Evolutionary conservation across 108 stramenopile species (phyloP).

Genomic region (Fragilaria radians): DNA sequence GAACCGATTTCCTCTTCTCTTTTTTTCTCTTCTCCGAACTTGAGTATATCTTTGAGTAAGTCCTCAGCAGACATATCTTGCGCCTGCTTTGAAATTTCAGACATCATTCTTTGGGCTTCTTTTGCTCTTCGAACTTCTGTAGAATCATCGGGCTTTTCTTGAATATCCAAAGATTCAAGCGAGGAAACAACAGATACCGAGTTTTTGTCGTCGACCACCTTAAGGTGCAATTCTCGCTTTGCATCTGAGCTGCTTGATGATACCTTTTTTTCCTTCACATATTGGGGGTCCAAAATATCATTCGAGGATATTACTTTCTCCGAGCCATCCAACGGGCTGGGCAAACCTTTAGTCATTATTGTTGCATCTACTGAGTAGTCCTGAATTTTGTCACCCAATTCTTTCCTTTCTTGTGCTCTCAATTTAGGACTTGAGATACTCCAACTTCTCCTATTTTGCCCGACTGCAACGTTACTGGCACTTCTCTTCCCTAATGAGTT

Average conservation of each 20-base stretch:
- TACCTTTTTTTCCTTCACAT: too few species aligned
- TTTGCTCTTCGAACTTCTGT: constrained; percentile 1
- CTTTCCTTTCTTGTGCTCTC: too few species aligned
- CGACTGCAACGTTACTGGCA: too few species aligned
- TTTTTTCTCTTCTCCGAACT: constrained; percentile 69
- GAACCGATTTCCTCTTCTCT: constrained; percentile 46
- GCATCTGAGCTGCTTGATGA: neutral
- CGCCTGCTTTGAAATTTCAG: constrained; percentile 37
- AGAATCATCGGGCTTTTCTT: neutral
- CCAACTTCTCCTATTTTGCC: too few species aligned
- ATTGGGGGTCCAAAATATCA: too few species aligned
- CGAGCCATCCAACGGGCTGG: too few species aligned
- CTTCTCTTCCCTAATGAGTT: too few species aligned
- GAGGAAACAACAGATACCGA: neutral
- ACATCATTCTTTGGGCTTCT: constrained; percentile 25
- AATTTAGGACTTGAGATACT: too few species aligned
- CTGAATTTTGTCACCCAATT: too few species aligned
- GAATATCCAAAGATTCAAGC: neutral
- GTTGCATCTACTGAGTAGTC: too few species aligned
- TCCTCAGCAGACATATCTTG: constrained; percentile 69
- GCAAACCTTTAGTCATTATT: too few species aligned
- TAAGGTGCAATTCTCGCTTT: neutral
- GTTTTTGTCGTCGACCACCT: neutral
- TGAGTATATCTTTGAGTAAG: constrained; percentile 50
- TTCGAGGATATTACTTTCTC: too few species aligned